Evolutionary conservation across 108 stramenopile species (phyloP), one percentile per base, ranked within the genome.

Genomic region (Epithemia pelagica): DNA sequence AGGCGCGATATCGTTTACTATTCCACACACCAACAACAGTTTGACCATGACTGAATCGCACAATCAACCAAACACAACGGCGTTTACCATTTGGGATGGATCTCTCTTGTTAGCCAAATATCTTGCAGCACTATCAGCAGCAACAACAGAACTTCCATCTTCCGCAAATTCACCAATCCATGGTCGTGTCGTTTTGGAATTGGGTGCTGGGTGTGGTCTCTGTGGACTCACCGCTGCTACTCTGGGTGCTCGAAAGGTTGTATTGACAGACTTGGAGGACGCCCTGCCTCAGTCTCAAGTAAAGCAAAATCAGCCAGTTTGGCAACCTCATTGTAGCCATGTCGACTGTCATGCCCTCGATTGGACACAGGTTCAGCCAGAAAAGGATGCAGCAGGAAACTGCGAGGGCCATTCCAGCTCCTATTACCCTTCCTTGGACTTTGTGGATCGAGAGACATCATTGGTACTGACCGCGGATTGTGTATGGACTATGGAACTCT

Each of bases 81-180:
- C 81, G 0, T 59, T 82, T 0, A 89, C 86, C 64, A 78, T 89
- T 8, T 89, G 88, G 88, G 88, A 89, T 65, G 83, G 88, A 18
- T 74, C 87, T 24, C 37, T 85, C 28, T 54, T 84, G 1, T 67
- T 88, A 79, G 55, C 62, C 2, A 18, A 67, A 8, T 66, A 69
- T 56, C 66, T 66, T 33, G 27, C 52, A 8, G 21, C 15, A 27
- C 18, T 20, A 2, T 31, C 46, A 1, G 19, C 63, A 46, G 15
- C 10, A 46, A 46, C 37, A 46, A 15, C 37, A 46, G 1, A 61
- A 1, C 18, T 8, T 7, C 56, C 56, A 23, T 19, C 26, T 29
- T 7, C 67, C 30, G 79, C 84, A 19, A 63, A 62, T 54, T 46
- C 15, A 15, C 15, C 15, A 15, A 15, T 46, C 5, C 10, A 5